Conservation (phyloP, 2,329 filamentous ascomycete species). For the Pyrenochaeta sp. region DNA sequence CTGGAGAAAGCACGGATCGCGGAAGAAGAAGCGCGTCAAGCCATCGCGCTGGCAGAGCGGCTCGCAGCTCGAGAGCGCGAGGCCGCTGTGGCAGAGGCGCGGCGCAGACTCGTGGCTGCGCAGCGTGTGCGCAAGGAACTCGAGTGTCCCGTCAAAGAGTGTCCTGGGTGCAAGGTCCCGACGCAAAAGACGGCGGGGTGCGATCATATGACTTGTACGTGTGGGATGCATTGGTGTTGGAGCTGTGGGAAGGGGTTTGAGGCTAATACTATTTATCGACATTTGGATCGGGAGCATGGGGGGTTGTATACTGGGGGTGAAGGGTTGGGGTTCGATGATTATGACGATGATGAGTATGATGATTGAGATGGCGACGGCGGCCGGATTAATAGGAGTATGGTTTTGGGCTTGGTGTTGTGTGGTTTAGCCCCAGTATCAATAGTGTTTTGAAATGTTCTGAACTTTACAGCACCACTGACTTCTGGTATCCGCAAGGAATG, state of each 20-base stretch:
- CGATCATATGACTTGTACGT: constrained; percentile 47
- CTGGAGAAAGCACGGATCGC: constrained; percentile 25
- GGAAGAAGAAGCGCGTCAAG: constrained; percentile 14
- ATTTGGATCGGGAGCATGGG: constrained; percentile 39
- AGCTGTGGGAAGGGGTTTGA: constrained; percentile 44
- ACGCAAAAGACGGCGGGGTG: constrained; percentile 51
- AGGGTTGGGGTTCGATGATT: not conserved
- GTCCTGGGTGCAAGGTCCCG: constrained; percentile 45
- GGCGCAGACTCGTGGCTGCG: constrained; percentile 4
- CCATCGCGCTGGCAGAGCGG: constrained; percentile 1
- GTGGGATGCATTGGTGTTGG: constrained; percentile 53
- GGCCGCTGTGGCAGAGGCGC: constrained; percentile 1
- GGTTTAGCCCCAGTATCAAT: too few species aligned
- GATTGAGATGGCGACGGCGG: not conserved
- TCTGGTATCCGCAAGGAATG: too few species aligned
- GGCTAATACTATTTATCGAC: constrained; percentile 44
- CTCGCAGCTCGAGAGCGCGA: constrained; percentile 7
- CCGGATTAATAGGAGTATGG: not conserved
- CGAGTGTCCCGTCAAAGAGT: constrained; percentile 42
- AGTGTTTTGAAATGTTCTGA: too few species aligned
- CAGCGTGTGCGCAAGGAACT: constrained; percentile 27
- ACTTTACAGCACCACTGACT: too few species aligned
- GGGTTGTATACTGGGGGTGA: not conserved
- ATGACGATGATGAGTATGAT: constrained; percentile 1
- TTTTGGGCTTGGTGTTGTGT: too few species aligned